Percentiles rank a stretch among this genome's conserved stretches.
Evolutionary conservation across 2,329 filamentous ascomycete species (phyloP).

Genomic region (Endocalyx cinctus): DNA sequence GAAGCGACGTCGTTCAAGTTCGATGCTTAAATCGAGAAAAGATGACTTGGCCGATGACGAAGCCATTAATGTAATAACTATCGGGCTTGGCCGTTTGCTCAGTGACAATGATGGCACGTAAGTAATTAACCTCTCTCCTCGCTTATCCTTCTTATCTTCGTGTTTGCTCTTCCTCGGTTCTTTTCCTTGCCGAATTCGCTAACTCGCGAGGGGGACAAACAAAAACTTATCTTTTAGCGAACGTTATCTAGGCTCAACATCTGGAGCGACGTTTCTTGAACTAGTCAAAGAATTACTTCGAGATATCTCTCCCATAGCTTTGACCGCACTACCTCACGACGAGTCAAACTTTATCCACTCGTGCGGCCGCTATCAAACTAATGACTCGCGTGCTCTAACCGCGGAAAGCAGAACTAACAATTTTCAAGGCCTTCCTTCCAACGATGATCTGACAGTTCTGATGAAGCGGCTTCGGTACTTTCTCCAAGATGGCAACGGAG

Average conservation of each 20-base stretch:
- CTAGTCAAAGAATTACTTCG: constrained; percentile 43
- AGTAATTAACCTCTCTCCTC: not conserved
- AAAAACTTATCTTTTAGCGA: too few species aligned
- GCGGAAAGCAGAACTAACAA: not conserved
- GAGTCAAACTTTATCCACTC: not conserved
- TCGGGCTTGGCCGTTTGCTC: constrained; percentile 32
- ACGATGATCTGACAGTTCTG: constrained; percentile 32
- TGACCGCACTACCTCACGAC: not conserved
- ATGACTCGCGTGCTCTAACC: not conserved
- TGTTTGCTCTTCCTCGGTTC: not conserved
- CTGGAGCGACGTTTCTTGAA: constrained; percentile 46
- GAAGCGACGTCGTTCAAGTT: too few species aligned
- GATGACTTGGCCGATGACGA: constrained; percentile 1
- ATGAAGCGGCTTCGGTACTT: constrained; percentile 37
- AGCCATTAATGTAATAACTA: not conserved
- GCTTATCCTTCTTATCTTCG: not conserved
- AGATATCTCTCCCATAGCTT: constrained; percentile 30
- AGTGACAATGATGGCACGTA: constrained; percentile 38
- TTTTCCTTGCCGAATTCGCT: not conserved
- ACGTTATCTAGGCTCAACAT: constrained; percentile 45
- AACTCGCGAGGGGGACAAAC: too few species aligned
- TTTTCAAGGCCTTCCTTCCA: constrained; percentile 24
- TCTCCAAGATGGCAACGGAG: constrained; percentile 40
- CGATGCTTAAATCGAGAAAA: too few species aligned
- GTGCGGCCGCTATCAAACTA: not conserved